Base-by-base conservation (phyloP, 2,329 filamentous ascomycete genomes). In the Neopestalotiopsis rosae region DNA sequence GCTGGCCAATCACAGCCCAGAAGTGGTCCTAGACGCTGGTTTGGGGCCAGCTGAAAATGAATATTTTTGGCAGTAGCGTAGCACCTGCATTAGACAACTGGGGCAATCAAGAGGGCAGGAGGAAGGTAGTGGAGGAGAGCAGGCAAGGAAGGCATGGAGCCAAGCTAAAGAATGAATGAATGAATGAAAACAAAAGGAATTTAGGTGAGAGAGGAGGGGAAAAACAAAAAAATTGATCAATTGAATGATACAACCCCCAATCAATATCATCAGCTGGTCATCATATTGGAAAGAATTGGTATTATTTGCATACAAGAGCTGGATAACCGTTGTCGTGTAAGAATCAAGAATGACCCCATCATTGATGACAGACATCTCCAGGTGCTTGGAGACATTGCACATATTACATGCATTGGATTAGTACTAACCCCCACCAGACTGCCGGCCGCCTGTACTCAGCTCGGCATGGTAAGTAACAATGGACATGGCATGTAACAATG, bases 31-130 rank as follows among this genome's bases (percentile, higher is more conserved):
- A 57, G 66, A 38, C 59, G 38, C 65, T 28, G 62, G 65, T 66
- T 64, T 28, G 62, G 70, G 71, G 69, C 68, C 65, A 74, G 73
- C 73, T 74, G 73, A 74, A 73, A 63, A 63, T 32, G 71, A 71
- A 72, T 74, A 68, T 67, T 68, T 69, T 63, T 67, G 65, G 69
- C 59, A 52, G 45, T 52, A 52, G 45, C 45, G 67, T 58, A 63
- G 56, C 61, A 34, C 67, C 68, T 38, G 42, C 67, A 58, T 65
- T 57, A 57, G 49, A 32, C 45, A 58, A 6, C 12, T 7, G 34
- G 28, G 42, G 13, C 30, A 52, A 52, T 17, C 45, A 52, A n/a
- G 4, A 20, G n/a, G 14, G 7, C 14, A 7, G 7, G 17, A 52
- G 45, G 6, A n/a, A 7, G 14, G 45, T n/a, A 9, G n/a, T 20